These are phyloP conservation scores for Blastobotrys parvus DNA, from an alignment of 805 yeast species.

Conservation along the genomic window DNA sequence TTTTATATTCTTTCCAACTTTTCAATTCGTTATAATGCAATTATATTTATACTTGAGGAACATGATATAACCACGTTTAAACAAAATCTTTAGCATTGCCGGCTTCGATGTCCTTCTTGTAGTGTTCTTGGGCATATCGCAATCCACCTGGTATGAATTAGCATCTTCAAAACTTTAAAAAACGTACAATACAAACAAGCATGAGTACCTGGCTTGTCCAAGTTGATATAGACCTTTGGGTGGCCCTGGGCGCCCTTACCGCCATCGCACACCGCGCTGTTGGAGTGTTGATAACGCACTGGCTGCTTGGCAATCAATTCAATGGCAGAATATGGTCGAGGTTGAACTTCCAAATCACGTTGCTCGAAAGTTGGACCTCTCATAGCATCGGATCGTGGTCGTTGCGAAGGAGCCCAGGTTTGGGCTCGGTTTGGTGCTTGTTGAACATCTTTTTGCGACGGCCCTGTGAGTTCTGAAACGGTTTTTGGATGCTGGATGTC, in stretches of 20 bases:
- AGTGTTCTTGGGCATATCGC: slow-evolving; percentile 33
- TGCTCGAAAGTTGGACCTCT: slow-evolving; percentile 64
- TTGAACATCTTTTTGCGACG: slow-evolving; percentile 18
- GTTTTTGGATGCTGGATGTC: not conserved
- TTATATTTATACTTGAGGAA: too few species aligned
- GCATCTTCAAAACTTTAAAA: too few species aligned
- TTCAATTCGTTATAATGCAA: too few species aligned
- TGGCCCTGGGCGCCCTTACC: slow-evolving; percentile 60
- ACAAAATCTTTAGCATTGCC: not conserved
- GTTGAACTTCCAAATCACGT: slow-evolving; percentile 58
- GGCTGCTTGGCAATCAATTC: slow-evolving; percentile 74
- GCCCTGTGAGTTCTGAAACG: not conserved
- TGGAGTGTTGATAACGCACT: slow-evolving; percentile 48
- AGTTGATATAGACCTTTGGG: slow-evolving; percentile 72
- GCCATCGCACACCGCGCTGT: slow-evolving; percentile 78
- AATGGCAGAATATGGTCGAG: slow-evolving; percentile 76
- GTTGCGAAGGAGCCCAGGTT: slow-evolving; percentile 69
- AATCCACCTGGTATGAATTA: slow-evolving; percentile 34
- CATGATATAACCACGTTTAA: not conserved
- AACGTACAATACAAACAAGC: slow-evolving; percentile 66
- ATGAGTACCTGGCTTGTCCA: slow-evolving; percentile 65
- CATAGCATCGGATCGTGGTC: slow-evolving; percentile 47
- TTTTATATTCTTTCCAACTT: too few species aligned
- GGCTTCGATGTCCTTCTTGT: slow-evolving; percentile 13
- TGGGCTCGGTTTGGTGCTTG: slow-evolving; percentile 72